Percentiles rank a stretch among this genome's conserved stretches.
Evolutionary conservation across 495 filamentous ascomycete genomes (phyloP).

Genomic region (Staphylotrichum tortipilum): DNA sequence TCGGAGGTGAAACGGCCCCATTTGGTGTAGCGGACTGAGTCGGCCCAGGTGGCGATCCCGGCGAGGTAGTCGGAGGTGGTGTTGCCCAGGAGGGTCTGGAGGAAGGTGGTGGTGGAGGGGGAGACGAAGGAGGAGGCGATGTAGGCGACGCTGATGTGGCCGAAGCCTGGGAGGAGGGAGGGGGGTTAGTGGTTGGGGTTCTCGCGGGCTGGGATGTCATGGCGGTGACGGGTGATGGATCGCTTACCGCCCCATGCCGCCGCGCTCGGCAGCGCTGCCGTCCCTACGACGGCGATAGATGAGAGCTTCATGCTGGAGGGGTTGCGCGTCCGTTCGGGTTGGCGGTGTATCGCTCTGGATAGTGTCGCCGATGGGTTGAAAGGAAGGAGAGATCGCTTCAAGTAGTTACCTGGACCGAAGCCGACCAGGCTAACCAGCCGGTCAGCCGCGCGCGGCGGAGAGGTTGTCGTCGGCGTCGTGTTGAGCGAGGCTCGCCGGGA

Average conservation of each 20-base stretch:
- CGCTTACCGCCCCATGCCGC: slow-evolving; percentile 26
- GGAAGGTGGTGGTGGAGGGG: slow-evolving; percentile 30
- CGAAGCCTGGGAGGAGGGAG: slow-evolving; percentile 39
- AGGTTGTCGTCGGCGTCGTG: no score
- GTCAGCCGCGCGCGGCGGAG: no score
- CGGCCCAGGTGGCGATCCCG: slow-evolving; percentile 55
- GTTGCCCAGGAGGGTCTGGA: slow-evolving; percentile 37
- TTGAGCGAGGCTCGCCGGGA: background rate
- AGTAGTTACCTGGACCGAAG: no score
- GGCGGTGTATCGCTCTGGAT: no score
- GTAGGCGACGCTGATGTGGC: slow-evolving; percentile 54
- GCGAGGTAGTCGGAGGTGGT: slow-evolving; percentile 47
- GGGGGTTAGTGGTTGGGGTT: no score
- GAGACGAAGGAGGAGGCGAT: slow-evolving; percentile 39
- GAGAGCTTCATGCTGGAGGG: slow-evolving; percentile 19
- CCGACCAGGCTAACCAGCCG: background rate
- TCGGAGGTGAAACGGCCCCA: slow-evolving; percentile 47
- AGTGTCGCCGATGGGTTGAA: no score
- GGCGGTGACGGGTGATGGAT: background rate
- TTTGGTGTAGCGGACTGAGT: slow-evolving; percentile 51
- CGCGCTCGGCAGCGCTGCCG: slow-evolving; percentile 11
- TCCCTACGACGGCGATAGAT: slow-evolving; percentile 11
- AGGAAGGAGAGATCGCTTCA: background rate
- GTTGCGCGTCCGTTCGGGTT: no score
- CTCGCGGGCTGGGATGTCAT: background rate